A percentile compares a stretch with the other conserved stretches of the same genome.
Evolutionary conservation across 148 eudicot species (phyloP).

Genomic region (Fagopyrum homotropicum): DNA sequence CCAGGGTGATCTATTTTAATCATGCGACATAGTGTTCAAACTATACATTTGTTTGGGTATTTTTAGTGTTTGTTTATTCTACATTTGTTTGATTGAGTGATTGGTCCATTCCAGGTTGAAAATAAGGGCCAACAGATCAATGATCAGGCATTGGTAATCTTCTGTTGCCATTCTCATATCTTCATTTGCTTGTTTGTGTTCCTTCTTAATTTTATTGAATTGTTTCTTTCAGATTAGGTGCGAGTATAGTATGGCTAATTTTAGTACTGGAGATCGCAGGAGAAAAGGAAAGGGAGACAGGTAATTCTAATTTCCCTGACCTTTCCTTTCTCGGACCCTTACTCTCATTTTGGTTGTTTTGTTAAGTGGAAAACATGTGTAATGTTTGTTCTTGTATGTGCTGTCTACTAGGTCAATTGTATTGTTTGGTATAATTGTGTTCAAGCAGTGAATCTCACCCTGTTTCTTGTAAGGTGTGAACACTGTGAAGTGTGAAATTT

Average conservation of each 20-base stretch:
- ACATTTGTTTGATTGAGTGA: background rate
- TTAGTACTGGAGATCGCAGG: conserved; percentile 92
- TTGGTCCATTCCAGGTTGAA: conserved; percentile 48
- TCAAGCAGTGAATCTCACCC: too few species aligned
- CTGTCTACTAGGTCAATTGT: background rate
- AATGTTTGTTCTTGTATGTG: background rate
- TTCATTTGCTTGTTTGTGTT: background rate
- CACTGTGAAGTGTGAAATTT: too few species aligned
- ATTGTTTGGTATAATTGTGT: background rate
- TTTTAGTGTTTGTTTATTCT: background rate
- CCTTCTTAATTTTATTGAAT: background rate
- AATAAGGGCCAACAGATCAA: conserved; percentile 60
- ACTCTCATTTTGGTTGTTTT: background rate
- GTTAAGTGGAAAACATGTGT: background rate
- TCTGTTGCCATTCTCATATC: background rate
- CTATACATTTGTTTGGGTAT: background rate
- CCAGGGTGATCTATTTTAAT: background rate
- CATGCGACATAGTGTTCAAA: background rate
- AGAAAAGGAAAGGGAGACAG: conserved; percentile 97
- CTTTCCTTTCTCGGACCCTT: background rate
- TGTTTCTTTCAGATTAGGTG: conserved; percentile 56
- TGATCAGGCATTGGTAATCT: conserved; percentile 81
- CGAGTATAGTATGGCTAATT: conserved; percentile 96
- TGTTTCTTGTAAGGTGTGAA: too few species aligned
- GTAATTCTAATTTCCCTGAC: conserved; percentile 21